Percentiles rank a stretch among this genome's conserved stretches.
Conservation (phyloP, 208 protist species). For the Blastocrithidia nonstop region DNA sequence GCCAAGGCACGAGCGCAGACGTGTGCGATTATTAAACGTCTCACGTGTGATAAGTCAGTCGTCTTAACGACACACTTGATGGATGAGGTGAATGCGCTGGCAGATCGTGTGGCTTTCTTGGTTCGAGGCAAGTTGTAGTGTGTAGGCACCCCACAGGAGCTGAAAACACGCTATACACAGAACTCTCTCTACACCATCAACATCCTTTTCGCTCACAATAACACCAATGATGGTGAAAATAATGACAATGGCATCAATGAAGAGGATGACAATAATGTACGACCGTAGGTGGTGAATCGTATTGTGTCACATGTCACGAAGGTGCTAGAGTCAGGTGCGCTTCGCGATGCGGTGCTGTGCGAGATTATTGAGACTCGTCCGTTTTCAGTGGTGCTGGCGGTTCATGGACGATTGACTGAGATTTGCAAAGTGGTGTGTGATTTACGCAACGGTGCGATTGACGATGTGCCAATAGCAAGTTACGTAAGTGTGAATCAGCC, state of each 20-base stretch:
- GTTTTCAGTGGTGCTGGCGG: constrained; percentile 21
- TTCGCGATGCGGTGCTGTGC: constrained; percentile 9
- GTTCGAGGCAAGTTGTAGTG: constrained; percentile 71
- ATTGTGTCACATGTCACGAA: background rate
- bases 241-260: background rate
- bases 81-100: constrained; percentile 80
- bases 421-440: constrained; percentile 21
- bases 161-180: constrained; percentile 31
- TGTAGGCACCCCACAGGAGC: constrained; percentile 57
- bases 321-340: background rate
- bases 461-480: constrained; percentile 20
- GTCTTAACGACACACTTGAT: constrained; percentile 81
- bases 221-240: background rate
- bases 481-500: constrained; percentile 51
- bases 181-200: constrained; percentile 11
- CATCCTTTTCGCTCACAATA: background rate
- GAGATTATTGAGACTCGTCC: constrained; percentile 22
- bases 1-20: constrained; percentile 45
- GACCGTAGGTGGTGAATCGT: background rate
- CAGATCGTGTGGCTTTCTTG: constrained; percentile 78
- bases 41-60: constrained; percentile 38
- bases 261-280: background rate
- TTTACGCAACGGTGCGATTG: constrained; percentile 20
- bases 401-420: constrained; percentile 15
- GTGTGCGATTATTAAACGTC: constrained; percentile 59